These are phyloP conservation scores for Dianthus caryophyllus DNA, from an alignment of 148 eudicot species.

Conservation along the genomic window DNA sequence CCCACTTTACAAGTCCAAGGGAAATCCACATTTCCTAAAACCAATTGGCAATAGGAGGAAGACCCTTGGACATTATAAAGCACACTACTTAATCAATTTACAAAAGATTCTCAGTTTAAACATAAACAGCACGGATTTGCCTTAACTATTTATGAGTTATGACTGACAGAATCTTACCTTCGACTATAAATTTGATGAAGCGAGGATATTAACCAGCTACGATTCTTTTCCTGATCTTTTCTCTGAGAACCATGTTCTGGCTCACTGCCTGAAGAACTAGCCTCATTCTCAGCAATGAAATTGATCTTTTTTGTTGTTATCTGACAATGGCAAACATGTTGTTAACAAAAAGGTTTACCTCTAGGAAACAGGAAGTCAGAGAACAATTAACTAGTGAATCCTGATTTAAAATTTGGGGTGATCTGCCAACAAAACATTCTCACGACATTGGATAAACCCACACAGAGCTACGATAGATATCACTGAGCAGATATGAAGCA, in stretches of 20 bases:
- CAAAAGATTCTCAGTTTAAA: too few species aligned
- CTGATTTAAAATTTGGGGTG: neutral
- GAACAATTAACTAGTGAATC: neutral
- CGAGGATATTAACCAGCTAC: constrained; percentile 81
- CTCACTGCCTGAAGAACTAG: constrained; percentile 38
- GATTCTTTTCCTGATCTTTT: constrained; percentile 64
- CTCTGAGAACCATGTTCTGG: constrained; percentile 34
- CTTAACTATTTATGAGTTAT: constrained; percentile 7
- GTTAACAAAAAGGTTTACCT: neutral
- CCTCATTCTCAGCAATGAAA: constrained; percentile 77
- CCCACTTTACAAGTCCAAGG: too few species aligned
- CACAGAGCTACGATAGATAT: neutral
- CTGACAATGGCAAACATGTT: constrained; percentile 38
- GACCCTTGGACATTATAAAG: too few species aligned
- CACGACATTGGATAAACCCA: neutral
- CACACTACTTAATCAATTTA: too few species aligned
- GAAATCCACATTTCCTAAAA: too few species aligned
- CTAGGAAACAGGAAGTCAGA: neutral
- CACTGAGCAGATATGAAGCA: neutral
- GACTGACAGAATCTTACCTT: constrained; percentile 55
- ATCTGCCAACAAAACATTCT: neutral
- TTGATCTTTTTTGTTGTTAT: constrained; percentile 83
- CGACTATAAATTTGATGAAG: constrained; percentile 97
- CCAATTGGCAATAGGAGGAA: too few species aligned
- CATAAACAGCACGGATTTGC: neutral